Evolutionary conservation across 495 filamentous ascomycete species (phyloP).

Genomic region (Bacidia rubella): DNA sequence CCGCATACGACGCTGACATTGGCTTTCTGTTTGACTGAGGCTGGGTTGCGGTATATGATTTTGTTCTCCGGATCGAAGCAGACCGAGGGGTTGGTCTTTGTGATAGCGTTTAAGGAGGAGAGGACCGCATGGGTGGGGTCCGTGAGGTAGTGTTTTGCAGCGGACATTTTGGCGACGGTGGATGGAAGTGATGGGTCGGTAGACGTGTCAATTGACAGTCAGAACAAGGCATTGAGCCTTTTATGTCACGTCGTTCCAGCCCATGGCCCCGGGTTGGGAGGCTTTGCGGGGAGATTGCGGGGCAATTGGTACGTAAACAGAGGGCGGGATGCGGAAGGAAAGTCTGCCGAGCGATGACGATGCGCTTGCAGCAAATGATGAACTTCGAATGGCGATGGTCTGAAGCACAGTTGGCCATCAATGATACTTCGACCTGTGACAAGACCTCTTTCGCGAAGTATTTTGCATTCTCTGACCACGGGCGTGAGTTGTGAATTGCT

Average conservation of each 20-base stretch:
- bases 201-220: background rate
- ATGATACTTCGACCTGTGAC: conserved; percentile 7
- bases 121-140: conserved; percentile 71
- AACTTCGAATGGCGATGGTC: no score
- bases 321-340: no score
- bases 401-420: background rate
- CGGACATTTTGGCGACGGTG: conserved; percentile 1
- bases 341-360: no score
- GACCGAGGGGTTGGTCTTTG: conserved; percentile 74
- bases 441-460: background rate
- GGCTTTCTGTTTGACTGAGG: conserved; percentile 17
- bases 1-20: conserved; percentile 78
- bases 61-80: conserved; percentile 72
- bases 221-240: background rate
- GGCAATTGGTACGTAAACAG: background rate
- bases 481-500: conserved; percentile 6
- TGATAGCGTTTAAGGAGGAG: conserved; percentile 60
- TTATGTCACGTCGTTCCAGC: background rate
- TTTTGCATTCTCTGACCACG: conserved; percentile 6
- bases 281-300: conserved; percentile 3
- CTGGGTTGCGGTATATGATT: conserved; percentile 66
- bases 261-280: background rate
- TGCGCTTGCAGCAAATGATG: no score
- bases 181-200: background rate
- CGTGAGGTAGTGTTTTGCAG: conserved; percentile 83